A percentile compares a stretch with the other conserved stretches of the same genome.
These are phyloP conservation scores for Colletotrichum sansevieriae DNA, from an alignment of 2,329 filamentous ascomycete species.

Conservation along the genomic window DNA sequence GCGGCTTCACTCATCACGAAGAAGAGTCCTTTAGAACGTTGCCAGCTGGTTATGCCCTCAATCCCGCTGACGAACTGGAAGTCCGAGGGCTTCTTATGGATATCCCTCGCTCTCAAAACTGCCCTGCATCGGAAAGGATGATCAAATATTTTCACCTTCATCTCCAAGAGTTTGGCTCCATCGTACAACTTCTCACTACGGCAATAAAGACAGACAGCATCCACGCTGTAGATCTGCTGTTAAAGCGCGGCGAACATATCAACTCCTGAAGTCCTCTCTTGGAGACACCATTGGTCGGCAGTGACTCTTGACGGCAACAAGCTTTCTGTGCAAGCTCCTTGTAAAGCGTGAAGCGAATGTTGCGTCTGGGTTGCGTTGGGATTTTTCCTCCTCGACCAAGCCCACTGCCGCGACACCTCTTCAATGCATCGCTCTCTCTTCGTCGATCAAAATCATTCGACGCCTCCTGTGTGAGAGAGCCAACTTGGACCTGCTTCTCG, in stretches of 20 bases:
- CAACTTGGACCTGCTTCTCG: no score
- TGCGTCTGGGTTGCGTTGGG: neutral
- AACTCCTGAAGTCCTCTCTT: no score
- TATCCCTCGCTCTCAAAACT: neutral
- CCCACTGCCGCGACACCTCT: neutral
- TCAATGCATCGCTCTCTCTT: conserved; percentile 4
- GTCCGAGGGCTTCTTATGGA: neutral
- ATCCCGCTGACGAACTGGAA: neutral
- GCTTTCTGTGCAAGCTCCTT: accelerated
- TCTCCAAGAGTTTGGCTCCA: no score
- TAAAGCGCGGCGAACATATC: accelerated
- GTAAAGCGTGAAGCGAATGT: neutral
- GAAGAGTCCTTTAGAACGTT: no score
- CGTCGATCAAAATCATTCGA: no score
- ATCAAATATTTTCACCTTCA: neutral
- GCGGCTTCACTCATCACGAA: no score
- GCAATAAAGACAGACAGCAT: neutral
- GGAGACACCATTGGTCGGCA: neutral
- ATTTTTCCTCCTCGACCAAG: neutral
- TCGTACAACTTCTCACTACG: neutral
- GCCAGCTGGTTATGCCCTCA: neutral
- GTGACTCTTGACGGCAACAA: neutral
- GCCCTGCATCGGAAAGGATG: neutral
- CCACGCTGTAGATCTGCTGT: neutral
- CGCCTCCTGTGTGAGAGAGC: no score